phyloP scores from a whole-genome alignment of 108 stramenopile species.

The Pseudonitzschia multiseries region DNA sequence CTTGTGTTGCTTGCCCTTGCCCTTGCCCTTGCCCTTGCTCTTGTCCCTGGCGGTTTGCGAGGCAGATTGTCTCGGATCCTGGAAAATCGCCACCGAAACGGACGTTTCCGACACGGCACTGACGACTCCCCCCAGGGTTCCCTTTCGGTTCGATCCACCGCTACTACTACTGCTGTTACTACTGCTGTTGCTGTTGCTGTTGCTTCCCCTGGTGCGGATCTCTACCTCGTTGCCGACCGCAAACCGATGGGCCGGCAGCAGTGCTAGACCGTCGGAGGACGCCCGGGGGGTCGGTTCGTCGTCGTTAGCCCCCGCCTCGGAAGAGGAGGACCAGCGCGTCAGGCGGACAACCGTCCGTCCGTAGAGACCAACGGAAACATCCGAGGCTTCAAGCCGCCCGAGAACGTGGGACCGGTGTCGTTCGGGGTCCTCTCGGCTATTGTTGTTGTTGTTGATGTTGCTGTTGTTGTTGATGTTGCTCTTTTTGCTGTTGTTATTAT shows the following conservation, averaged over 20 bases:
- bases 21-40: too few species aligned
- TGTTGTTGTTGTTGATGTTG: constrained; percentile 7
- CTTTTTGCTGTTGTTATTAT: constrained; percentile 6
- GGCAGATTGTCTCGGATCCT: constrained; percentile 14
- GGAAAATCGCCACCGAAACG: constrained; percentile 70
- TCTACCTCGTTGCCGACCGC: constrained; percentile 88
- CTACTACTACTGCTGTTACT: background rate
- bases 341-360: constrained; percentile 77
- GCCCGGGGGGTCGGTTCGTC: background rate
- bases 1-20: too few species aligned
- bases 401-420: constrained; percentile 42
- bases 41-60: background rate
- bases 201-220: constrained; percentile 52
- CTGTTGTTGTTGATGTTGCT: background rate
- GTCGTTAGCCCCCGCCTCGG: background rate
- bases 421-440: constrained; percentile 21
- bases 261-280: background rate
- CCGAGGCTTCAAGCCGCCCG: constrained; percentile 46
- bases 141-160: too few species aligned
- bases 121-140: constrained; percentile 53
- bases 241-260: constrained; percentile 76
- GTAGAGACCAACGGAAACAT: constrained; percentile 75
- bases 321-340: background rate
- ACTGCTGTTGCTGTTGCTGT: constrained; percentile 18
- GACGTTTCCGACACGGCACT: constrained; percentile 60